phyloP scores from a whole-genome alignment of 1,284 basidiomycete species.

The Ceratobasidium sp. region DNA sequence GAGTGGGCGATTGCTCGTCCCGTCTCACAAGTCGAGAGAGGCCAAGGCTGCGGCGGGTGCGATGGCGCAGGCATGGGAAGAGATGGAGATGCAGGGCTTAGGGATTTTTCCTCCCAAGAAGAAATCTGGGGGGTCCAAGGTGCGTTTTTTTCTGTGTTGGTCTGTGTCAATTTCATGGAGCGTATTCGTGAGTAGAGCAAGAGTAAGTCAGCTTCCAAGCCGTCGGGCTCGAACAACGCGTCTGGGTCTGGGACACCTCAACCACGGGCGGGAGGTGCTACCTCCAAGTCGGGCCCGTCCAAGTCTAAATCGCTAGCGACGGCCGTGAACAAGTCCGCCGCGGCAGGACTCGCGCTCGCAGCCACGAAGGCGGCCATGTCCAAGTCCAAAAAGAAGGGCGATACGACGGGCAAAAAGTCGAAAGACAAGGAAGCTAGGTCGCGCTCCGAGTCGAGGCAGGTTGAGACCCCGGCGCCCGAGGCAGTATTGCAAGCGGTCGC shows the following conservation, averaged over 20 bases:
- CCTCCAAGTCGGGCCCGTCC: conserved; percentile 26
- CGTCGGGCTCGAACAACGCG: conserved; percentile 27
- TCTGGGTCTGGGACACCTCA: conserved; percentile 29
- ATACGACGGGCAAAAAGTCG: conserved; percentile 31
- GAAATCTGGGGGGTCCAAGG: conserved; percentile 33
- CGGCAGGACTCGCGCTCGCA: conserved; percentile 36
- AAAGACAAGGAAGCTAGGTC: conserved; percentile 39
- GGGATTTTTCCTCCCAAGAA: conserved; percentile 9
- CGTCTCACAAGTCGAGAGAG: conserved; percentile 41
- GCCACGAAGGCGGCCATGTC: conserved; percentile 17
- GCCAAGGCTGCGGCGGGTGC: conserved; percentile 35
- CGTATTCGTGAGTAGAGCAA: conserved; percentile 16
- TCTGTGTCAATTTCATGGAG: not conserved
- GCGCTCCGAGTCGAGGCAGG: conserved; percentile 41
- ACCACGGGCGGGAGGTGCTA: conserved; percentile 22
- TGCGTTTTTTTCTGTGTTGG: not conserved
- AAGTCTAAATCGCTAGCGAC: conserved; percentile 40
- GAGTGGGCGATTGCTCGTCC: conserved; percentile 36
- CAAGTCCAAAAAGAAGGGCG: conserved; percentile 43
- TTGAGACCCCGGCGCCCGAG: conserved; percentile 39
- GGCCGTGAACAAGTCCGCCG: conserved; percentile 36
- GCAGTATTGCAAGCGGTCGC: conserved; percentile 11
- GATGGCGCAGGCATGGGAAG: conserved; percentile 38
- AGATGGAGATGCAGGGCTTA: conserved; percentile 36
- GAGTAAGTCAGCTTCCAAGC: conserved; percentile 28